Base-by-base conservation (phyloP, 1,139 yeast genomes). In the Taphrina confusa region DNA sequence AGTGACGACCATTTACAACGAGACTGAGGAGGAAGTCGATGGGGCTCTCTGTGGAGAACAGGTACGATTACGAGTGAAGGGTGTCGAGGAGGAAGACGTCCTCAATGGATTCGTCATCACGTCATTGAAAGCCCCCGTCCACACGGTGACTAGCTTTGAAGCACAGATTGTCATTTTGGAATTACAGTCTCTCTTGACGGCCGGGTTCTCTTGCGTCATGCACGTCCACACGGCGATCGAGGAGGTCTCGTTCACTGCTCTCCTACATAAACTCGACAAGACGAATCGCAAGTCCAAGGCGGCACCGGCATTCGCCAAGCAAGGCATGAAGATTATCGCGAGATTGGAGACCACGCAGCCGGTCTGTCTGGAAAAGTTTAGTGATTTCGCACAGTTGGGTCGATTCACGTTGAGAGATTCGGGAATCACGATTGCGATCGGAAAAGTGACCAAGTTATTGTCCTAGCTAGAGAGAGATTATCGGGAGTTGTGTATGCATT, bases 271-370 rank as follows among this genome's bases (percentile, higher is more conserved):
- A 76, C 80, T 92, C 70, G 96, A 92, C 74, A 91, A 87, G 78
- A 91, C 98, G 61, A 91, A 91, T 80, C 86, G 96, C 78, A 87
- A 85, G 75, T 87, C 96, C 64, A 92, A 90, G 81, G 90, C 88
- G 74, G 88, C 98, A 44, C 98, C 98, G 63, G 96, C 97, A 58
- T 92, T 90, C 74, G 99, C 98, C 66, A 92, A 91, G 77, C 89
- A 89, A 81, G 99, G 99, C 69, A 92, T 92, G 97, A 91, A 89
- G 83, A 83, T 92, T 68, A 90, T 92, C 73, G 98, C 97, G 39
- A 82, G 86, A 52, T 78, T 92, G 70, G 97, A 91, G 75, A 59
- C 68, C 34, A 63, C 65, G 16, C 80, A 89, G 18, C 79, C 82
- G 57, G 91, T 84, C 68, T 92, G 97, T 79, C 86, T 92, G 60